Evolutionary conservation across 305 asterid genomes (phyloP).

Genomic region (Plantago lanceolata): DNA sequence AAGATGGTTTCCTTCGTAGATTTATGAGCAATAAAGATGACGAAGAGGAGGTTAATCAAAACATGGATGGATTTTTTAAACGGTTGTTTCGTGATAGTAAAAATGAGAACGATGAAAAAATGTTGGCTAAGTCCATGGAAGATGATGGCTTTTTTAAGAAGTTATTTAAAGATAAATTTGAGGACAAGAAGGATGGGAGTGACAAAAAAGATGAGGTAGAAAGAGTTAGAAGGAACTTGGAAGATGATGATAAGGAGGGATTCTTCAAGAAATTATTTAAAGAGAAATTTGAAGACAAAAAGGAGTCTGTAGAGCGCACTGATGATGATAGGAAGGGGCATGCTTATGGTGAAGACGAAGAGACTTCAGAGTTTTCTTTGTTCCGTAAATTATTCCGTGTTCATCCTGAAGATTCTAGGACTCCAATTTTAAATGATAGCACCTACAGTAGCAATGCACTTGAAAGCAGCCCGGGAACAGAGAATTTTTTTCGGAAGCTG

Average conservation of each 20-base stretch:
- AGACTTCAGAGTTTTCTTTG: constrained; percentile 59
- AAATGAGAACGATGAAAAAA: constrained; percentile 54
- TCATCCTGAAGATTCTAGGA: constrained; percentile 72
- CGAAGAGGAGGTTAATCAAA: constrained; percentile 51
- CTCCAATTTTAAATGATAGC: constrained; percentile 39
- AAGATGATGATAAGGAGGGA: constrained; percentile 72
- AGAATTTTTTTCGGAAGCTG: constrained; percentile 72
- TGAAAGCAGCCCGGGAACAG: constrained; percentile 90
- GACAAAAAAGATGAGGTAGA: constrained; percentile 51
- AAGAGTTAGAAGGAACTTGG: constrained; percentile 46
- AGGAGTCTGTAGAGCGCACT: constrained; percentile 37
- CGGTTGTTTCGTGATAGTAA: constrained; percentile 70
- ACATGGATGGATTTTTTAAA: constrained; percentile 65
- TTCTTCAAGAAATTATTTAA: constrained; percentile 71
- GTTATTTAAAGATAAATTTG: constrained; percentile 63
- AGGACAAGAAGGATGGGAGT: constrained; percentile 57
- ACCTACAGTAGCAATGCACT: constrained; percentile 40
- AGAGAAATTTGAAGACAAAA: constrained; percentile 72
- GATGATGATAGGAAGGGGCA: constrained; percentile 54
- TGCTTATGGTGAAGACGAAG: constrained; percentile 63
- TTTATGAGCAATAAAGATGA: constrained; percentile 40
- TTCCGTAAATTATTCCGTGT: constrained; percentile 72
- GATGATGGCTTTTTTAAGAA: constrained; percentile 73
- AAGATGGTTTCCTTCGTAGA: constrained; percentile 55
- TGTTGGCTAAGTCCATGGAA: constrained; percentile 45